These are phyloP conservation scores for Schizophyllum amplum DNA, from an alignment of 1,284 basidiomycete species.

Conservation along the genomic window DNA sequence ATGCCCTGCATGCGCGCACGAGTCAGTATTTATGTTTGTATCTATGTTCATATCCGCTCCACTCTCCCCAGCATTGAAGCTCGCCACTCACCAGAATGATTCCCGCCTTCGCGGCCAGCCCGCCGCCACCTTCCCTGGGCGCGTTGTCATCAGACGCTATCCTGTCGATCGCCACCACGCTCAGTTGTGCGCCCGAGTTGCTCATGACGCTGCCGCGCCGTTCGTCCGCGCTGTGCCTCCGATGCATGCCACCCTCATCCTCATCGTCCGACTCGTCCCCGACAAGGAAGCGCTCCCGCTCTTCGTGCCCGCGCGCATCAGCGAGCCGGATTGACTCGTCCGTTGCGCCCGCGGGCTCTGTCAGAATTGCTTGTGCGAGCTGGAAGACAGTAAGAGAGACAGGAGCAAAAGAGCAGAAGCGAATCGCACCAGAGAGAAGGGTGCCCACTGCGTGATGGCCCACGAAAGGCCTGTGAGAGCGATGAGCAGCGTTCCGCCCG, in stretches of 20 bases:
- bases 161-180: slow-evolving; percentile 23
- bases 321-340: slow-evolving; percentile 43
- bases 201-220: slow-evolving; percentile 23
- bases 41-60: not conserved
- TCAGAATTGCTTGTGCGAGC: slow-evolving; percentile 68
- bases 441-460: slow-evolving; percentile 77
- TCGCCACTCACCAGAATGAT: slow-evolving; percentile 65
- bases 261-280: slow-evolving; percentile 21
- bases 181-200: slow-evolving; percentile 38
- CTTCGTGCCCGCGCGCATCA: slow-evolving; percentile 29
- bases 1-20: slow-evolving; percentile 52
- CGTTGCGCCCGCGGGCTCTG: slow-evolving; percentile 32
- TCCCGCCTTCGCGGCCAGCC: slow-evolving; percentile 77
- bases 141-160: not conserved
- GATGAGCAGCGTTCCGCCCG: slow-evolving; percentile 57
- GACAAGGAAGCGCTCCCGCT: slow-evolving; percentile 16
- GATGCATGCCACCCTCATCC: not conserved
- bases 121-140: slow-evolving; percentile 13
- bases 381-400: slow-evolving; percentile 18
- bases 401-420: not conserved
- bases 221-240: not conserved
- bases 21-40: too few species aligned
- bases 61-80: not conserved
- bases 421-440: slow-evolving; percentile 59
- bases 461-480: slow-evolving; percentile 68